Percentiles rank a stretch among this genome's conserved stretches.
Evolutionary conservation across 1,139 yeast species (phyloP).

Genomic region (Pichia sp.): DNA sequence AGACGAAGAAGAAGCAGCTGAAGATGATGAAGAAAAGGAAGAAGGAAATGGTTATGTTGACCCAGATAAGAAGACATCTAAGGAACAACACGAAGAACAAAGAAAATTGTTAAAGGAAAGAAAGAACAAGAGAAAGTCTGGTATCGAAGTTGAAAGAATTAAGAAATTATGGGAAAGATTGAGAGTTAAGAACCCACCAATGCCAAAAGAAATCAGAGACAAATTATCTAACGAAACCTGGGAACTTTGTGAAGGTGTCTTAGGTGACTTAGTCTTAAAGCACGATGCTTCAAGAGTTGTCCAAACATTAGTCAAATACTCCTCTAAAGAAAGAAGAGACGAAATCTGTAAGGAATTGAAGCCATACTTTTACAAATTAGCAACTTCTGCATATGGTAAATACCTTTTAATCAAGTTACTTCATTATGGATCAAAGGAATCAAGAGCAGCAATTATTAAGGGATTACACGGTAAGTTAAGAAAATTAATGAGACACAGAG

Average conservation of each 20-base stretch:
- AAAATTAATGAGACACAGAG: constrained; percentile 93
- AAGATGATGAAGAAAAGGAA: constrained; percentile 22
- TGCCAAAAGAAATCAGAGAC: constrained; percentile 75
- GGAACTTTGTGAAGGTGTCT: constrained; percentile 73
- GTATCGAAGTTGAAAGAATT: constrained; percentile 80
- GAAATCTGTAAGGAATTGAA: constrained; percentile 66
- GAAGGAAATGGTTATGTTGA: constrained; percentile 29
- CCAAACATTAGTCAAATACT: constrained; percentile 87
- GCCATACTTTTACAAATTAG: constrained; percentile 77
- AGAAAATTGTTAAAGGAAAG: constrained; percentile 76
- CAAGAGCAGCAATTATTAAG: constrained; percentile 70
- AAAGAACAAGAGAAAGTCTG: constrained; percentile 83
- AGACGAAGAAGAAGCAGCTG: constrained; percentile 29
- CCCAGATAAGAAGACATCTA: constrained; percentile 47
- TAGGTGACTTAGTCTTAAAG: constrained; percentile 84
- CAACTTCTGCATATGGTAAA: constrained; percentile 93
- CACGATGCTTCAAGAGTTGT: constrained; percentile 98
- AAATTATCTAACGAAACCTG: constrained; percentile 83
- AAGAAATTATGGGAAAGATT: constrained; percentile 90
- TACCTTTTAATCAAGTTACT: constrained; percentile 83
- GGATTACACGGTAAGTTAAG: constrained; percentile 90
- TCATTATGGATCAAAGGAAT: constrained; percentile 86
- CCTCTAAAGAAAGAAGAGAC: constrained; percentile 77
- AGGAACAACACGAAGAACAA: constrained; percentile 82
- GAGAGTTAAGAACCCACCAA: constrained; percentile 81